Percentiles rank a stretch among this genome's conserved stretches.
Conservation (phyloP, 2,329 filamentous ascomycete species). For the Tympanopsis confertula region DNA sequence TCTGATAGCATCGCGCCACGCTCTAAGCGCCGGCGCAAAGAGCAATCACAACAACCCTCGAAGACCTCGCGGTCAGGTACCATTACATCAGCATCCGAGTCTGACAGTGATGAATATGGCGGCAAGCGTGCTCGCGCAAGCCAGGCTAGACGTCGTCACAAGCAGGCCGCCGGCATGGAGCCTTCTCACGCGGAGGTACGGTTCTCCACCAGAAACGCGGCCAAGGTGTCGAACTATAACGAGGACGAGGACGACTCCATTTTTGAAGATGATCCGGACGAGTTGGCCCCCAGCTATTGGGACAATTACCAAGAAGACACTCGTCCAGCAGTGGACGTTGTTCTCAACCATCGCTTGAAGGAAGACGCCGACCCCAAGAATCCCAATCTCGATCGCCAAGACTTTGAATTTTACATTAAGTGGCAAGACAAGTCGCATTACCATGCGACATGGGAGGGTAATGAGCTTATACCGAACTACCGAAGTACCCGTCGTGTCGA, state of each 20-base stretch:
- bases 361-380: slow-evolving; percentile 46
- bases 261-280: slow-evolving; percentile 11
- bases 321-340: slow-evolving; percentile 71
- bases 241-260: slow-evolving; percentile 43
- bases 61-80: background rate
- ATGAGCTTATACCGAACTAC: slow-evolving; percentile 52
- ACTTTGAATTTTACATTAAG: slow-evolving; percentile 89
- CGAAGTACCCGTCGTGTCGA: slow-evolving; percentile 82
- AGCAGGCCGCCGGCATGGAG: slow-evolving; percentile 54
- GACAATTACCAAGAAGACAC: slow-evolving; percentile 60
- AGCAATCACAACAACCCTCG: background rate
- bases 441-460: slow-evolving; percentile 89
- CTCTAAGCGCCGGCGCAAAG: background rate
- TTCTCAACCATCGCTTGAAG: slow-evolving; percentile 74
- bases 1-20: background rate
- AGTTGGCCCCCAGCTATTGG: slow-evolving; percentile 43
- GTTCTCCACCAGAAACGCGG: slow-evolving; percentile 80
- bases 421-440: slow-evolving; percentile 94
- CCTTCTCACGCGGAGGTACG: slow-evolving; percentile 61
- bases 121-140: slow-evolving; percentile 57
- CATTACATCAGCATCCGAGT: slow-evolving; percentile 12
- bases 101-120: slow-evolving; percentile 69
- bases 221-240: slow-evolving; percentile 48
- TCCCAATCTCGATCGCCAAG: slow-evolving; percentile 49
- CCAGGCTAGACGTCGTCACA: slow-evolving; percentile 67